Base-by-base conservation (phyloP, 352 stramenopile genomes). In the Pythium guiyangense region DNA sequence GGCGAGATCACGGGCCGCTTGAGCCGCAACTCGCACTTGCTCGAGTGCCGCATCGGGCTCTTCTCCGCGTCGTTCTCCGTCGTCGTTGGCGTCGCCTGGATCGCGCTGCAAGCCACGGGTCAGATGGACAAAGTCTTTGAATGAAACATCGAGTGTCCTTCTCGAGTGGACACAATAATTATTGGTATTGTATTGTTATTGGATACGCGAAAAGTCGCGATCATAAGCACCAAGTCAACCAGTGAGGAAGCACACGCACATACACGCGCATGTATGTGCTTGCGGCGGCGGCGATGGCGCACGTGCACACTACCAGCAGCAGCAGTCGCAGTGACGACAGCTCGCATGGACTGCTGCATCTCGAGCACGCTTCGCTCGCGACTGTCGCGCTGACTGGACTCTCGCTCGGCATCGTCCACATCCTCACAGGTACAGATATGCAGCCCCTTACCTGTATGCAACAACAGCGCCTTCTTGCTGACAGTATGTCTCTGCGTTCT, bases 11-110 rank as follows among this genome's bases (percentile, higher is more conserved):
- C 81, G 17, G 73, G 73, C 25, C 77, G 74, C 34, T 52, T 87
- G 52, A 69, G 73, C 27, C 70, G 77, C 44, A 73, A 79, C 42
- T 89, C 82, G 52, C 26, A 70, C 20, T 47, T 75, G 14, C 61
- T 90, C 18, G 79, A 88, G 54, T 82, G 88, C 62, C 69, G 74
- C 18, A 78, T 96, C 49, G 78, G 77, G 34, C 66, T 94, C 39
- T 85, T 90, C 62, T 91, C 80, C 18, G 59, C 84, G 3, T 70
- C 71, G 54, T 80, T 96, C 57, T 93, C 84, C 0, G 54, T 92
- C 31, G 49, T 85, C 39, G 80, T 94, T 18, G 84, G 86, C 39
- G 62, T 92, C 26, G 61, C 75, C 34, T 96, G 86, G 86, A 86
- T 96, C 59, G 59, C 77, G 5, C 66, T 96, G 8, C 71, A 87